phyloP scores from a whole-genome alignment of 1,284 basidiomycete species.

The Cutaneotrichosporon sp. region DNA sequence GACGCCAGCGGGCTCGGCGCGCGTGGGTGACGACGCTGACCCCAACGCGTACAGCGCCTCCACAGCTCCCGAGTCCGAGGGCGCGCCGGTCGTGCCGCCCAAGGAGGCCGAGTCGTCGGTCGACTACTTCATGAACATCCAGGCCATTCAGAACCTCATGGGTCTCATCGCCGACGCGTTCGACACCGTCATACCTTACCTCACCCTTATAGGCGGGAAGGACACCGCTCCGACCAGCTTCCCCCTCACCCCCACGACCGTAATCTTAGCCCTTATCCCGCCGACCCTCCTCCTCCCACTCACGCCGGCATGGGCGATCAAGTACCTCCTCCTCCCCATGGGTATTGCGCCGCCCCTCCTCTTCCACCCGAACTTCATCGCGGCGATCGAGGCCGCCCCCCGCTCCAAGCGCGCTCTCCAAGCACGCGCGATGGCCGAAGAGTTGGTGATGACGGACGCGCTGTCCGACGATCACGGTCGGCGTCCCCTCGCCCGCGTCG shows the following conservation, averaged over 20 bases:
- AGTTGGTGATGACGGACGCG: slow-evolving; percentile 41
- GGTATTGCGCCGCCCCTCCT: slow-evolving; percentile 43
- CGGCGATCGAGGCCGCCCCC: slow-evolving; percentile 30
- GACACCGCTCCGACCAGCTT: slow-evolving; percentile 39
- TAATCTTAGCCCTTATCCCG: slow-evolving; percentile 45
- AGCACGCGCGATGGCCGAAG: slow-evolving; percentile 32
- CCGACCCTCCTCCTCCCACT: slow-evolving; percentile 49
- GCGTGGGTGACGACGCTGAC: slow-evolving; percentile 6
- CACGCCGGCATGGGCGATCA: slow-evolving; percentile 37
- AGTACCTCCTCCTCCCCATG: slow-evolving; percentile 47
- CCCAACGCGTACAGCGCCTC: slow-evolving; percentile 16
- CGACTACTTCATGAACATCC: slow-evolving; percentile 55
- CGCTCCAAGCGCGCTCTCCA: slow-evolving; percentile 24
- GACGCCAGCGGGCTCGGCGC: slow-evolving; percentile 5
- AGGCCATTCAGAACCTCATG: slow-evolving; percentile 56
- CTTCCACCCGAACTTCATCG: slow-evolving; percentile 50
- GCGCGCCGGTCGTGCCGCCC: slow-evolving; percentile 40
- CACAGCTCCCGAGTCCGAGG: slow-evolving; percentile 27
- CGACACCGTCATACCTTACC: slow-evolving; percentile 30
- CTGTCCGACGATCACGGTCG: slow-evolving; percentile 42
- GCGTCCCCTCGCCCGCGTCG: slow-evolving; percentile 36
- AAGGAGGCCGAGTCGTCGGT: slow-evolving; percentile 49
- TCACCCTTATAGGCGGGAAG: slow-evolving; percentile 27
- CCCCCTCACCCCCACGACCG: slow-evolving; percentile 46
- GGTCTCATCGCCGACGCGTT: slow-evolving; percentile 32